Evolutionary conservation across 2,329 filamentous ascomycete species (phyloP).

Genomic region (Mycocentrospora acerina): DNA sequence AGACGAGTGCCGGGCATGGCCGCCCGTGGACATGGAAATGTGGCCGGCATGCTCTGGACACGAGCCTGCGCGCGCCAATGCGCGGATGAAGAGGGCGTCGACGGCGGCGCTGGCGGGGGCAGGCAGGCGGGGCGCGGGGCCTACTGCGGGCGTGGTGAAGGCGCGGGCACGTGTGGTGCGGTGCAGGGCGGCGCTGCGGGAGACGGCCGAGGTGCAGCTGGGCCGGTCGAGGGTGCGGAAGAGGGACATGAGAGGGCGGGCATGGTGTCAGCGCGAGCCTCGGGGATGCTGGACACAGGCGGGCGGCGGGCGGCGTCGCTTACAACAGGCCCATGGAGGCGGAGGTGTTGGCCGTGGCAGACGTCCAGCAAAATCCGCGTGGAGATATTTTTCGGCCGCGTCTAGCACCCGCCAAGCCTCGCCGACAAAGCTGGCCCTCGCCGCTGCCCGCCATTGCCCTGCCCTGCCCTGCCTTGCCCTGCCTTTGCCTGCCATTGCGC

Average conservation of each 20-base stretch:
- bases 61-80: slow-evolving; percentile 54
- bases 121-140: slow-evolving; percentile 6
- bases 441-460: too few species aligned
- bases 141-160: slow-evolving; percentile 21
- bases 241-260: slow-evolving; percentile 64
- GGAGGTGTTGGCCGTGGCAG: too few species aligned
- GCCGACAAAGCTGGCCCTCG: too few species aligned
- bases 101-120: slow-evolving; percentile 40
- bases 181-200: slow-evolving; percentile 31
- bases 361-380: not conserved
- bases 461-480: too few species aligned
- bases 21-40: slow-evolving; percentile 11
- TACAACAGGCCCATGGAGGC: not conserved
- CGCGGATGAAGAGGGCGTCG: slow-evolving; percentile 56
- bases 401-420: not conserved
- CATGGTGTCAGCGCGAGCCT: slow-evolving; percentile 54
- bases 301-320: slow-evolving; percentile 8
- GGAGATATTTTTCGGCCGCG: not conserved
- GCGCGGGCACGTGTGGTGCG: slow-evolving; percentile 10
- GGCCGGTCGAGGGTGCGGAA: slow-evolving; percentile 56
- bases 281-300: slow-evolving; percentile 1
- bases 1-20: too few species aligned
- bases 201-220: slow-evolving; percentile 45
- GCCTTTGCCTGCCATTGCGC: too few species aligned
- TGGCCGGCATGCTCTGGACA: slow-evolving; percentile 52